Conservation (phyloP, 108 stramenopile species). For the Stephanodiscus triporus region DNA sequence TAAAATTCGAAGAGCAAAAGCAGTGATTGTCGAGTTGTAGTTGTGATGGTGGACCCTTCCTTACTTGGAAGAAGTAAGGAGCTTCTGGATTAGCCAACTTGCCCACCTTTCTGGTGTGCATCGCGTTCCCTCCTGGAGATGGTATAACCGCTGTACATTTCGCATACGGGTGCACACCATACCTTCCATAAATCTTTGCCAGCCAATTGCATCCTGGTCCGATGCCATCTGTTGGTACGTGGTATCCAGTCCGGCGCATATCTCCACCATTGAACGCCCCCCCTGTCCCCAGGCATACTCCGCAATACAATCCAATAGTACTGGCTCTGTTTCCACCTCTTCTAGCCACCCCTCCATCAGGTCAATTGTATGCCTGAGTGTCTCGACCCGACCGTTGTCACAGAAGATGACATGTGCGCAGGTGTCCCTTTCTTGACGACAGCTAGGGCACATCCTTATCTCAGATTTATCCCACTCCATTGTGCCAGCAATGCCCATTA, state of each 20-base stretch:
- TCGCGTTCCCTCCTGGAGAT: too few relatives aligned
- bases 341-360: not conserved
- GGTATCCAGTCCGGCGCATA: not conserved
- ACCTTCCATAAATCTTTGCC: slow-evolving; percentile 25
- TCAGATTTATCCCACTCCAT: not conserved
- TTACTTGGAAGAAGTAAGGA: too few relatives aligned
- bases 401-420: slow-evolving; percentile 6
- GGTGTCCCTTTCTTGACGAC: not conserved
- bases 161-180: not conserved
- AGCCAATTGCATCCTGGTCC: slow-evolving; percentile 14
- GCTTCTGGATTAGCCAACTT: too few relatives aligned
- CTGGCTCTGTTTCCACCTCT: not conserved
- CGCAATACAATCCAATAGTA: not conserved
- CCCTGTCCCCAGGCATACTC: not conserved
- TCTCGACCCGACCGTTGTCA: not conserved
- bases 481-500: slow-evolving; percentile 8
- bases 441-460: not conserved
- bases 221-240: not conserved
- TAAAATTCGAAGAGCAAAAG: too few relatives aligned
- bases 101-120: too few relatives aligned
- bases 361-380: not conserved
- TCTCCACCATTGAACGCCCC: not conserved
- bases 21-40: too few relatives aligned
- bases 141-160: too few relatives aligned
- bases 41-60: too few relatives aligned